Conservation (phyloP, 1,284 basidiomycete species). For the Sanghuangporus baumii region DNA sequence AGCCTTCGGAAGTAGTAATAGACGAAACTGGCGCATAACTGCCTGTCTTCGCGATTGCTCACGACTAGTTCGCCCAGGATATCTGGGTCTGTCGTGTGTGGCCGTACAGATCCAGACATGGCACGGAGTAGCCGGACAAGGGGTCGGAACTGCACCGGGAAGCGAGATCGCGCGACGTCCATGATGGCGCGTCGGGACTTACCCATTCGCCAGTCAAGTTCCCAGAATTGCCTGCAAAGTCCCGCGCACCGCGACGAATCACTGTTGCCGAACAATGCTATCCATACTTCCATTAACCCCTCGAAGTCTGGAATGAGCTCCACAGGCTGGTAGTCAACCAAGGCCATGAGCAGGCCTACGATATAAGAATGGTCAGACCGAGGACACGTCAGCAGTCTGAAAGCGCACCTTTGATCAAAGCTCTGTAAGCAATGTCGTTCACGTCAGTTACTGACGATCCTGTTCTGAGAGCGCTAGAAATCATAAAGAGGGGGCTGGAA, state of each 20-base stretch:
- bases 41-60: constrained; percentile 36
- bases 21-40: constrained; percentile 57
- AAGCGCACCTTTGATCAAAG: constrained; percentile 70
- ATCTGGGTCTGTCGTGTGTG: constrained; percentile 62
- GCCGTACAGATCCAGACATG: constrained; percentile 66
- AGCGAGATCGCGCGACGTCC: constrained; percentile 73
- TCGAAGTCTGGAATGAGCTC: constrained; percentile 73
- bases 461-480: constrained; percentile 57
- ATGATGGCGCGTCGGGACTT: constrained; percentile 67
- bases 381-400: not conserved
- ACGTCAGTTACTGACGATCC: constrained; percentile 70
- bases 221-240: constrained; percentile 78
- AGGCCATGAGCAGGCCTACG: constrained; percentile 61
- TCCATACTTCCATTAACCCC: constrained; percentile 70
- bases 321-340: constrained; percentile 68
- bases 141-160: constrained; percentile 72
- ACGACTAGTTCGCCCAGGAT: constrained; percentile 30
- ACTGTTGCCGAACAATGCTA: constrained; percentile 73
- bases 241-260: constrained; percentile 61
- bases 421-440: constrained; percentile 77
- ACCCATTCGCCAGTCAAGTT: constrained; percentile 56
- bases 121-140: constrained; percentile 71
- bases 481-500: constrained; percentile 71
- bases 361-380: constrained; percentile 17
- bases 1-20: constrained; percentile 71